Evolutionary conservation across 2,329 filamentous ascomycete genomes (phyloP).

Genomic region (Diaporthe vexans): DNA sequence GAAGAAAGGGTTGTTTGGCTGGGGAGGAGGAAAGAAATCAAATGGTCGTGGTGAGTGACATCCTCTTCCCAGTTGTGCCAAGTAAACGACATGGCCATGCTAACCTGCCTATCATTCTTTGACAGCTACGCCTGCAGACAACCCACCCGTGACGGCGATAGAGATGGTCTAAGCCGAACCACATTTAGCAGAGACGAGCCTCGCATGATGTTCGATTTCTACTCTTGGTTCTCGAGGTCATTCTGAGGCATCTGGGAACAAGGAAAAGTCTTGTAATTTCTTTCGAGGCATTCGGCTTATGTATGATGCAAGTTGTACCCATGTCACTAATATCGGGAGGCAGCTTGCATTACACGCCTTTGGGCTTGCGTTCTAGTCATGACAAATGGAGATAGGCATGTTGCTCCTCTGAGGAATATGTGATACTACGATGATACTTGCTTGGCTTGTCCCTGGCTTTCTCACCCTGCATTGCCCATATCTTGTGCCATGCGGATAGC

Average conservation of each 20-base stretch:
- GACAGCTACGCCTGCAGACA: slow-evolving; percentile 20
- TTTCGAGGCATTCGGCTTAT: background rate
- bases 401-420: background rate
- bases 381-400: background rate
- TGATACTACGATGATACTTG: background rate
- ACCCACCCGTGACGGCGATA: slow-evolving; percentile 35
- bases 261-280: background rate
- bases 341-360: background rate
- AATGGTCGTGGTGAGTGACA: slow-evolving; percentile 28
- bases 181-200: too few species aligned
- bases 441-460: background rate
- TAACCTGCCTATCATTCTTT: background rate
- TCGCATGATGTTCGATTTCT: background rate
- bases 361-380: background rate
- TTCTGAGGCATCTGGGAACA: background rate
- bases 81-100: background rate
- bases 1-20: slow-evolving; percentile 36
- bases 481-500: background rate
- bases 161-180: slow-evolving; percentile 36
- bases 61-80: too few species aligned
- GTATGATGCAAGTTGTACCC: background rate
- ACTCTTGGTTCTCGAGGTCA: background rate
- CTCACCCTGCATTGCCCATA: background rate
- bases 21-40: slow-evolving; percentile 31
- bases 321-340: background rate